Conservation (phyloP, 1,284 basidiomycete genomes). For the Cutaneotrichosporon mucoides region DNA sequence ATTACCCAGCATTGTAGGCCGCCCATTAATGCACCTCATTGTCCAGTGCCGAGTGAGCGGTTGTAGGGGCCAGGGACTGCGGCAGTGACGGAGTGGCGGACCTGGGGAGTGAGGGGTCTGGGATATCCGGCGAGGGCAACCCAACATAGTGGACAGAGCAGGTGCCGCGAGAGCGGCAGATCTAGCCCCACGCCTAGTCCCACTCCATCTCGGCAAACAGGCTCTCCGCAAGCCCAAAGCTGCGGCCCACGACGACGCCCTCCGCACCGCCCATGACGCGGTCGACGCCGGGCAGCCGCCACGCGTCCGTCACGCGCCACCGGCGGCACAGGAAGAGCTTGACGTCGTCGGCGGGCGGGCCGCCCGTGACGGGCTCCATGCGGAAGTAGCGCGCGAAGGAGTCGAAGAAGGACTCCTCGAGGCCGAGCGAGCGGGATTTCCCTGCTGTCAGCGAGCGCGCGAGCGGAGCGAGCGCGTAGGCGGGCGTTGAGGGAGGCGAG, state of each 20-base stretch:
- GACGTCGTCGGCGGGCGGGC: slow-evolving; percentile 24
- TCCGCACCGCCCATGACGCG: slow-evolving; percentile 38
- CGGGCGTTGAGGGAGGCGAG: too few species aligned
- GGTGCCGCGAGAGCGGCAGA: too few species aligned
- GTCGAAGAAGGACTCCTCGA: slow-evolving; percentile 48
- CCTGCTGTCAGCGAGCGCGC: slow-evolving; percentile 21
- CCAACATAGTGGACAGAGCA: too few species aligned
- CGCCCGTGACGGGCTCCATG: slow-evolving; percentile 35
- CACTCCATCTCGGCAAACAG: slow-evolving; percentile 39
- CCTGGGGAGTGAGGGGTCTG: too few species aligned
- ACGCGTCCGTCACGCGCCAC: slow-evolving; percentile 36
- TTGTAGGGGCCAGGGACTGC: too few species aligned
- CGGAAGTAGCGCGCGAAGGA: slow-evolving; percentile 38
- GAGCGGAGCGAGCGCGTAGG: too few species aligned
- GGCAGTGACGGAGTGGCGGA: too few species aligned
- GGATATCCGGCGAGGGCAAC: too few species aligned
- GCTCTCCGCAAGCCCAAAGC: slow-evolving; percentile 37
- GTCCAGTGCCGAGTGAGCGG: too few species aligned
- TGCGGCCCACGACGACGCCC: slow-evolving; percentile 33
- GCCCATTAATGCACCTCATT: too few species aligned
- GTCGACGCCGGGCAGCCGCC: slow-evolving; percentile 32
- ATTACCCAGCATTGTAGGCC: slow-evolving; percentile 19
- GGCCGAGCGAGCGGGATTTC: slow-evolving; percentile 38
- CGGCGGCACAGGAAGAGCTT: slow-evolving; percentile 41
- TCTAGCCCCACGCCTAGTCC: slow-evolving; percentile 13